Conservation (phyloP, 208 protist species). For the Wallacemonas sp. region DNA sequence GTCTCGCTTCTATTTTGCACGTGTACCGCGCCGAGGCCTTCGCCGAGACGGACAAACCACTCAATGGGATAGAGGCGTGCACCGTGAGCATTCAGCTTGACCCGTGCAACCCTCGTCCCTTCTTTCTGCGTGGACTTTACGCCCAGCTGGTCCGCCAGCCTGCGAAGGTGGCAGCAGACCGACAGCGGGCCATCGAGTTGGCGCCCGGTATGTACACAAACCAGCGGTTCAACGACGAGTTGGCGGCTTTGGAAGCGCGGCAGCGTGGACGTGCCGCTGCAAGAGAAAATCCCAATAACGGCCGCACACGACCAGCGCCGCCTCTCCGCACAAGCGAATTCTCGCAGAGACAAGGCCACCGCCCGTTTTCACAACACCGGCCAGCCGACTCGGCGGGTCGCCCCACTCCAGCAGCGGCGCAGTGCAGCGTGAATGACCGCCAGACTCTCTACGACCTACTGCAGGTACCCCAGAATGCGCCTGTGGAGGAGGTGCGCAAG, state of each 20-base stretch:
- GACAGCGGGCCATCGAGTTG: constrained; percentile 25
- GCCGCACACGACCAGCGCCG: not conserved
- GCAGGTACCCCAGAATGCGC: constrained; percentile 33
- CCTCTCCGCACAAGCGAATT: too few species aligned
- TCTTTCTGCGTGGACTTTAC: constrained; percentile 49
- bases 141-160: constrained; percentile 20
- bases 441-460: constrained; percentile 70
- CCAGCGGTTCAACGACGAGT: not conserved
- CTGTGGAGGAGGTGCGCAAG: constrained; percentile 43
- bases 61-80: constrained; percentile 62
- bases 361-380: too few species aligned
- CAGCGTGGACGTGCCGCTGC: not conserved
- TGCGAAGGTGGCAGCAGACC: constrained; percentile 49
- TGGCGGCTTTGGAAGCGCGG: not conserved
- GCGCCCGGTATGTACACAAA: not conserved
- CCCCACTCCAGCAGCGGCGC: not conserved
- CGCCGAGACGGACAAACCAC: constrained; percentile 23
- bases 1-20: constrained; percentile 41
- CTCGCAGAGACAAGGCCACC: too few species aligned
- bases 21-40: constrained; percentile 50
- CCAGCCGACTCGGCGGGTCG: not conserved
- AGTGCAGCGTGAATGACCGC: not conserved
- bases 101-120: constrained; percentile 37
- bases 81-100: constrained; percentile 42
- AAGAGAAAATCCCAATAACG: not conserved